phyloP scores from a whole-genome alignment of 2,329 filamentous ascomycete genomes.

The Trichophyton benhamiae region DNA sequence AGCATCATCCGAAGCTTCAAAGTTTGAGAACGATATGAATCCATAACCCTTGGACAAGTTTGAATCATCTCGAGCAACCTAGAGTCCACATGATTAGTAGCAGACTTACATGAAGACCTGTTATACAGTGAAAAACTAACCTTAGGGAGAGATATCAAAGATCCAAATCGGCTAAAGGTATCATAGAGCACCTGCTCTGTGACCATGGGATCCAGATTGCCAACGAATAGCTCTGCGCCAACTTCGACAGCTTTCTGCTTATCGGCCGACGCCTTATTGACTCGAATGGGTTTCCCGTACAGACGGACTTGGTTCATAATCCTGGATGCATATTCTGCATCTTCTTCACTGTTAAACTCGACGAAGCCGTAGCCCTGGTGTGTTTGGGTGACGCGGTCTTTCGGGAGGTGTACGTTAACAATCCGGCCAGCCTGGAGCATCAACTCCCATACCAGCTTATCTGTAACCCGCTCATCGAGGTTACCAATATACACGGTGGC shows the following conservation, averaged over 20 bases:
- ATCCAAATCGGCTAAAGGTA: conserved; percentile 85
- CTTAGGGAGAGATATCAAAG: conserved; percentile 72
- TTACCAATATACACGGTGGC: conserved; percentile 97
- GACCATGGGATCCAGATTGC: conserved; percentile 86
- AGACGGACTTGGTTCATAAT: conserved; percentile 94
- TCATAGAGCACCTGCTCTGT: conserved; percentile 95
- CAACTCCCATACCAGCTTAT: conserved; percentile 87
- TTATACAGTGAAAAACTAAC: conserved; percentile 32
- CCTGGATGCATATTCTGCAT: conserved; percentile 91
- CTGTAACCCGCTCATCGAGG: conserved; percentile 88
- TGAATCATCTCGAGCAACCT: conserved; percentile 70
- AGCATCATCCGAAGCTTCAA: conserved; percentile 85
- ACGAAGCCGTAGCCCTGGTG: conserved; percentile 99
- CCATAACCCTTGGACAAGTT: conserved; percentile 90
- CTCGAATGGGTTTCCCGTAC: conserved; percentile 86
- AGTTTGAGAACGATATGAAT: conserved; percentile 85
- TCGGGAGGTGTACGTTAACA: conserved; percentile 94
- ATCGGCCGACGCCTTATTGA: conserved; percentile 89
- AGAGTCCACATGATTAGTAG: conserved; percentile 8
- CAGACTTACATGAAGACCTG: neutral
- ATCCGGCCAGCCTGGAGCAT: conserved; percentile 97
- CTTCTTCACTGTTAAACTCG: conserved; percentile 89
- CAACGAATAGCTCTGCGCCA: conserved; percentile 91
- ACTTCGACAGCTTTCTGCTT: conserved; percentile 90
- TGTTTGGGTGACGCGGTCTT: conserved; percentile 90